Conservation (phyloP, 129 eudicot genomes). For the Helianthus tuberosus region DNA sequence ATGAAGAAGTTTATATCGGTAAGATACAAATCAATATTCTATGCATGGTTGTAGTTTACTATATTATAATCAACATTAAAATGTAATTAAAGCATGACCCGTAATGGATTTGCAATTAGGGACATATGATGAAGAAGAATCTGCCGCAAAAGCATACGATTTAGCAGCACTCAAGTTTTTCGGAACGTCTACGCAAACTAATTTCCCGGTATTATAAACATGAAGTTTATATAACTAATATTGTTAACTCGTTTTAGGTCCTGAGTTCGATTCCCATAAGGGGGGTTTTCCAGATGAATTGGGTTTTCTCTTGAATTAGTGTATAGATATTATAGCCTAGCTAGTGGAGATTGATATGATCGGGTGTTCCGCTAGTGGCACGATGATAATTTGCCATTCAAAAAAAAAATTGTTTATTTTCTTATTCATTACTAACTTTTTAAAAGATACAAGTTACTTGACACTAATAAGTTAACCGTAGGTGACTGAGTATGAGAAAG, state of each 20-base stretch:
- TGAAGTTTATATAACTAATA: background rate
- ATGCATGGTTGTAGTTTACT: background rate
- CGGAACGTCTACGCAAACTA: slow-evolving; percentile 77
- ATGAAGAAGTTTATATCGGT: slow-evolving; percentile 84
- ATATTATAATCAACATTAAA: background rate
- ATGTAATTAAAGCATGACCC: background rate
- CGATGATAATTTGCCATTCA: too few relatives aligned
- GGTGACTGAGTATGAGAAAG: slow-evolving; percentile 68
- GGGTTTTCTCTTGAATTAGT: too few relatives aligned
- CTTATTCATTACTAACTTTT: background rate
- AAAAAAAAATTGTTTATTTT: background rate
- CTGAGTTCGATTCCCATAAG: too few relatives aligned
- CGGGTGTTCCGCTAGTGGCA: too few relatives aligned
- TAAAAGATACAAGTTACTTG: too few relatives aligned
- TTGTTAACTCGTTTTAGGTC: too few relatives aligned
- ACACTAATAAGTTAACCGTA: slow-evolving; percentile 9
- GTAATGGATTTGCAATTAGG: slow-evolving; percentile 36
- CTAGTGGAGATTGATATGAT: too few relatives aligned
- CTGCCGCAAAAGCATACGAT: slow-evolving; percentile 91
- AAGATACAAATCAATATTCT: slow-evolving; percentile 11
- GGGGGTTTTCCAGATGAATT: too few relatives aligned
- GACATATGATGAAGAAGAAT: slow-evolving; percentile 82
- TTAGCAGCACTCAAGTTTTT: slow-evolving; percentile 82
- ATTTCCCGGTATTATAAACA: slow-evolving; percentile 57
- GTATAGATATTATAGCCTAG: too few relatives aligned